A percentile compares a stretch with the other conserved stretches of the same genome.
Conservation (phyloP, 768 basidiomycete genomes). For the Punctularia strigosozonata region DNA sequence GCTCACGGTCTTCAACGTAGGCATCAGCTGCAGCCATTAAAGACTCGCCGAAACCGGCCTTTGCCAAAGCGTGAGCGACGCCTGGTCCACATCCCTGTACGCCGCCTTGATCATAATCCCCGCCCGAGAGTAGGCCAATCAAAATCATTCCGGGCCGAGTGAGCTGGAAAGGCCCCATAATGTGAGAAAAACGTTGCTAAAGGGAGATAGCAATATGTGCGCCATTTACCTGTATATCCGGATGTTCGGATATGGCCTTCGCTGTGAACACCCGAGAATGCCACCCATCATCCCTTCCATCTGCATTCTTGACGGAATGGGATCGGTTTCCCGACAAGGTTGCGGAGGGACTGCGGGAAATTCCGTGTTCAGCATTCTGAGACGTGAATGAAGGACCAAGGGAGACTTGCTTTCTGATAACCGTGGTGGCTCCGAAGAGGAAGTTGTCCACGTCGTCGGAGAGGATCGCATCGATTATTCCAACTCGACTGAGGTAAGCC, state of each 20-base stretch:
- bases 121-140: conserved; percentile 78
- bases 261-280: conserved; percentile 36
- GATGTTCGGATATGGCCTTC: conserved; percentile 29
- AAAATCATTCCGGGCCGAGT: conserved; percentile 62
- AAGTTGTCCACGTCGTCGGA: conserved; percentile 94
- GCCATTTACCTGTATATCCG: too few relatives aligned
- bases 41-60: conserved; percentile 69
- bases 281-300: conserved; percentile 66
- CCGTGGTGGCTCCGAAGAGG: conserved; percentile 73
- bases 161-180: too few relatives aligned
- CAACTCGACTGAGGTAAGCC: conserved; percentile 72
- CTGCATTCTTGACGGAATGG: conserved; percentile 49
- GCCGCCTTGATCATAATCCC: conserved; percentile 76
- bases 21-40: too few relatives aligned
- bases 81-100: conserved; percentile 54
- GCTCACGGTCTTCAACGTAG: too few relatives aligned
- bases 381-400: not conserved
- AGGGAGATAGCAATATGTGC: too few relatives aligned
- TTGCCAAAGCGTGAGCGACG: conserved; percentile 69
- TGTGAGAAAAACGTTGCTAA: too few relatives aligned
- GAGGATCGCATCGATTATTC: conserved; percentile 77
- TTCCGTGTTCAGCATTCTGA: not conserved
- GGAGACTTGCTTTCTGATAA: conserved; percentile 66
- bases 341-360: conserved; percentile 42
- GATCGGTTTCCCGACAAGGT: conserved; percentile 62